These are phyloP conservation scores for Ulmus americana DNA, from an alignment of 331 rosid species.

Conservation along the genomic window DNA sequence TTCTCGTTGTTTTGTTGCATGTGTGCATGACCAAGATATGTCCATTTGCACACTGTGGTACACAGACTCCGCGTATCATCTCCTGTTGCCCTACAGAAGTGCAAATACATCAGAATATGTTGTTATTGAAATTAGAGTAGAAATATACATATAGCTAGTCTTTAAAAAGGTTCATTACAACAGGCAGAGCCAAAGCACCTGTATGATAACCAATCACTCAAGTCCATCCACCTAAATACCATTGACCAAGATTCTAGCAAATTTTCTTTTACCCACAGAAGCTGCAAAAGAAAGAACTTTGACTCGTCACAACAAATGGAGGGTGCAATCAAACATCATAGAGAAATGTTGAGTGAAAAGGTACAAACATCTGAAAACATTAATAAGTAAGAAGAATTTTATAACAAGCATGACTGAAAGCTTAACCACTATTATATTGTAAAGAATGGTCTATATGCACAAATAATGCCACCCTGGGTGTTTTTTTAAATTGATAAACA, in stretches of 20 bases:
- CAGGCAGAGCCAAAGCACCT: slow-evolving; percentile 42
- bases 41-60: slow-evolving; percentile 97
- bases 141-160: slow-evolving; percentile 19
- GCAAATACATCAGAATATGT: slow-evolving; percentile 9
- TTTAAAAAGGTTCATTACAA: slow-evolving; percentile 13
- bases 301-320: background rate
- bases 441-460: background rate
- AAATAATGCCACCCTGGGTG: background rate
- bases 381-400: background rate
- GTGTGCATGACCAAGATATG: slow-evolving; percentile 98
- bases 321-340: background rate
- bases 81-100: slow-evolving; percentile 70
- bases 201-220: slow-evolving; percentile 98
- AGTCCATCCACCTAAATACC: slow-evolving; percentile 98
- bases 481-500: too few species aligned
- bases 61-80: slow-evolving; percentile 97
- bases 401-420: background rate
- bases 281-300: slow-evolving; percentile 43
- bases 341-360: background rate
- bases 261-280: slow-evolving; percentile 95
- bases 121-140: slow-evolving; percentile 20
- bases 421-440: background rate
- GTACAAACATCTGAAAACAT: background rate
- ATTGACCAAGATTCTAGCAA: slow-evolving; percentile 87
- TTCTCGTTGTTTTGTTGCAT: slow-evolving; percentile 61